Percentiles rank a stretch among this genome's conserved stretches.
Conservation (phyloP, 2,329 filamentous ascomycete species). For the Alternaria sp. region DNA sequence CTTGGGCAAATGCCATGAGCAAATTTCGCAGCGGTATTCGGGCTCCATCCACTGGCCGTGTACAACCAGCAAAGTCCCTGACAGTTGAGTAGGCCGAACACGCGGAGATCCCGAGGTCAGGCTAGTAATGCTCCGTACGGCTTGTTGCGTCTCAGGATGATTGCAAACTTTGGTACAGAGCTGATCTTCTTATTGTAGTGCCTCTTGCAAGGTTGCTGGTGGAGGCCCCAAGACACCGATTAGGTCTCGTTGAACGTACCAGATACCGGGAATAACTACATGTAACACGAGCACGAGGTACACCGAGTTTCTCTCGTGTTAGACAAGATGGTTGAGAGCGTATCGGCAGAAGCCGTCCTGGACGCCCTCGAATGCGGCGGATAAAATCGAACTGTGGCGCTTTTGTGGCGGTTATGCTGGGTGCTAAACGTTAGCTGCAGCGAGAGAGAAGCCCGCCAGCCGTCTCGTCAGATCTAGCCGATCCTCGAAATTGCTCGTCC, state of each 20-base stretch:
- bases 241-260: background rate
- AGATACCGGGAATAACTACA: background rate
- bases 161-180: background rate
- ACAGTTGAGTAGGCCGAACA: background rate
- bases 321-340: background rate
- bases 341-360: background rate
- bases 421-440: slow-evolving; percentile 12
- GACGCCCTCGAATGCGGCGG: background rate
- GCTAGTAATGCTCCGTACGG: background rate
- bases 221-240: background rate
- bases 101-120: background rate
- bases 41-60: background rate
- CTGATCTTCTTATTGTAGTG: background rate
- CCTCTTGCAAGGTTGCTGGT: background rate
- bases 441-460: background rate
- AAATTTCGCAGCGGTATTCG: background rate
- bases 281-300: background rate
- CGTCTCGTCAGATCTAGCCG: background rate
- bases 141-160: background rate
- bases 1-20: background rate
- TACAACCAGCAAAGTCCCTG: background rate
- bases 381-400: background rate
- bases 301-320: background rate
- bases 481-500: background rate
- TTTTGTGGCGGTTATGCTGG: background rate